These are phyloP conservation scores for Yamadazyma sp. DNA, from an alignment of 1,139 yeast species.

Conservation along the genomic window DNA sequence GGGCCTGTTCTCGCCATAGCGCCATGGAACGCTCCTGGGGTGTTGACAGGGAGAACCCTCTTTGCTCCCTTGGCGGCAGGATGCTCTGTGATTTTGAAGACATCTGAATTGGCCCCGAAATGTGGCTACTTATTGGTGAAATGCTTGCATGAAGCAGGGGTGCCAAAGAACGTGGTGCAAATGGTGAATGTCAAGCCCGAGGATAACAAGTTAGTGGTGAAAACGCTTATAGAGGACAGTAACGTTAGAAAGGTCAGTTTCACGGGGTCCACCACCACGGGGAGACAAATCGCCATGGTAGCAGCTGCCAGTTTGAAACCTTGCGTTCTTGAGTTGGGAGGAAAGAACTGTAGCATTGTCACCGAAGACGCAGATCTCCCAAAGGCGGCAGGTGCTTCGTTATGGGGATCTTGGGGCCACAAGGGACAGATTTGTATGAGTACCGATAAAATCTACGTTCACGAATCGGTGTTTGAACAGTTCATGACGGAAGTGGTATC, in stretches of 20 bases:
- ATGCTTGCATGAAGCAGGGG: conserved; percentile 38
- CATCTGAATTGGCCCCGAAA: conserved; percentile 38
- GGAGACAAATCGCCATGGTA: conserved; percentile 29
- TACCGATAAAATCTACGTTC: conserved; percentile 37
- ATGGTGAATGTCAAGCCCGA: conserved; percentile 32
- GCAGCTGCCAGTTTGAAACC: conserved; percentile 41
- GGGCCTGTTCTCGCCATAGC: conserved; percentile 48
- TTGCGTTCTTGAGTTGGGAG: conserved; percentile 43
- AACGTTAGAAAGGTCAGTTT: conserved; percentile 37
- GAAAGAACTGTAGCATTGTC: conserved; percentile 39
- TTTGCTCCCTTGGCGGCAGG: conserved; percentile 51
- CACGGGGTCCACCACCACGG: conserved; percentile 45
- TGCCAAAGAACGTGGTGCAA: conserved; percentile 35
- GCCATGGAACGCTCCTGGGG: conserved; percentile 52
- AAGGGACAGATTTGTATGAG: conserved; percentile 51
- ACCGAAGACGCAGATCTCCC: conserved; percentile 33
- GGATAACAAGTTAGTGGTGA: conserved; percentile 24
- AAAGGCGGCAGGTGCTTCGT: conserved; percentile 27
- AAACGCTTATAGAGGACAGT: conserved; percentile 25
- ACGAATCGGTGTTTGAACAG: conserved; percentile 30
- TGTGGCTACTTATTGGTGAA: conserved; percentile 30
- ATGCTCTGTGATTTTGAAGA: conserved; percentile 45
- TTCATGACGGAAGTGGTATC: conserved; percentile 23
- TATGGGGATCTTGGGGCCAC: conserved; percentile 40
- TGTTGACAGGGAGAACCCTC: conserved; percentile 38